Evolutionary conservation across 2,329 filamentous ascomycete species (phyloP), one percentile per base, ranked within the genome.

Genomic region (Dryadomyces quercus-mongolicae): DNA sequence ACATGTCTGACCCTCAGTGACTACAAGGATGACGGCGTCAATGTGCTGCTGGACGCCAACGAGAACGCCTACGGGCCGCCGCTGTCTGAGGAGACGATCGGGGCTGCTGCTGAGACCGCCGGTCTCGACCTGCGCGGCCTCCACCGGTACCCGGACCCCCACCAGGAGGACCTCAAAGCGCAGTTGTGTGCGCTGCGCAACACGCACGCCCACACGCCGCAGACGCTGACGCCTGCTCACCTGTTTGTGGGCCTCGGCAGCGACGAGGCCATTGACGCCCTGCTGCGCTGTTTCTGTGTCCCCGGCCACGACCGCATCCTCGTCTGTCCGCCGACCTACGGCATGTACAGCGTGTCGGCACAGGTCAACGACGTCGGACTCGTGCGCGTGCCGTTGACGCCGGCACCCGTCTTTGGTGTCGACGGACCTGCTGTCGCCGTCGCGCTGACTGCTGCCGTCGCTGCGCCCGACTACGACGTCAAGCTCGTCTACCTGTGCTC

Each of bases 1-100:
- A 2, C 5, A 3, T 2, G 15, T n/a, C 54, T 52, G 12, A 50
- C 64, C 60, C 62, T 51, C 66, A 94, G 89, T 73, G 93, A 98
- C 78, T 97, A 98, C 80, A 96, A 98, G 74, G 92, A 98, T 68
- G 87, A 98, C 67, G 93, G 93, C 61, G 92, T 84, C 56, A 97
- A 97, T 65, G 83, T 97, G 63, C 84, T 98, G 52, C 86, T 98
- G 60, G 93, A 98, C 67, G 93, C 93, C 62, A 98, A 98, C 65
- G 93, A 98, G 73, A 98, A 98, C 66, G 90, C 93, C 56, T 96
- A 86, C 64, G 93, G 93, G 0, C 92, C 93, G 0, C 85, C 88
- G 1, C 73, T 96, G 50, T 72, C 75, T 50, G 69, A 78, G 12
- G 66, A 74, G 72, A 96, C 97, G 65, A 89, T 91, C 56, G 95